Percentiles rank a stretch among this genome's conserved stretches.
phyloP scores from a whole-genome alignment of 108 stramenopile genomes.

The Licmophora abbreviata region DNA sequence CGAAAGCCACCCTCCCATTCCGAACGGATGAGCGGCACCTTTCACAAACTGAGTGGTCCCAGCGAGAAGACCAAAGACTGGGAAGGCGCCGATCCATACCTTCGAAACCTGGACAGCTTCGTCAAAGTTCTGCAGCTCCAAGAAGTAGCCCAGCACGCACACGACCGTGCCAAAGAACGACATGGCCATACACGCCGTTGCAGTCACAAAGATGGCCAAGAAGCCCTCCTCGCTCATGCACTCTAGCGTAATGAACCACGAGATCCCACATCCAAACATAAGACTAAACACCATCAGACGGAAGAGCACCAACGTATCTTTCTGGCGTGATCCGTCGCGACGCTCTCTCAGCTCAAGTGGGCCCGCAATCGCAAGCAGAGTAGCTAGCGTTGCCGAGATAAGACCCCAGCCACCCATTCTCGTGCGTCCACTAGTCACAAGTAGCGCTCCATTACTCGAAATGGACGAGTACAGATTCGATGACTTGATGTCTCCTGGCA shows the following conservation, averaged over 20 bases:
- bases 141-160: slow-evolving; percentile 60
- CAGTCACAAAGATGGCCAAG: slow-evolving; percentile 45
- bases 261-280: slow-evolving; percentile 70
- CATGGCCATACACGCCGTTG: slow-evolving; percentile 52
- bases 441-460: slow-evolving; percentile 28
- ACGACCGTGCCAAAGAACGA: slow-evolving; percentile 67
- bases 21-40: slow-evolving; percentile 43
- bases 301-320: slow-evolving; percentile 51
- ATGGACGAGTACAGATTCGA: slow-evolving; percentile 42
- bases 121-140: slow-evolving; percentile 56
- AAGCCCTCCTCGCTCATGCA: slow-evolving; percentile 62
- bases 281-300: slow-evolving; percentile 73
- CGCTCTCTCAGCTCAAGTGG: slow-evolving; percentile 69
- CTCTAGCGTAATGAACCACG: slow-evolving; percentile 72
- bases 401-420: slow-evolving; percentile 75
- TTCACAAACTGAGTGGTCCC: slow-evolving; percentile 29
- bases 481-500: slow-evolving; percentile 16
- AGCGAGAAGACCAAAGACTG: slow-evolving; percentile 30
- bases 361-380: slow-evolving; percentile 66
- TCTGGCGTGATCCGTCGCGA: slow-evolving; percentile 41
- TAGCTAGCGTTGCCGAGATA: slow-evolving; percentile 54
- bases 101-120: slow-evolving; percentile 61
- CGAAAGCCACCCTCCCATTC: slow-evolving; percentile 60
- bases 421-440: slow-evolving; percentile 12
- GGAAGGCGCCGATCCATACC: slow-evolving; percentile 47